Evolutionary conservation across 352 stramenopile genomes (phyloP), one percentile per base, ranked within the genome.

Genomic region (Globisporangium iwayamae): DNA sequence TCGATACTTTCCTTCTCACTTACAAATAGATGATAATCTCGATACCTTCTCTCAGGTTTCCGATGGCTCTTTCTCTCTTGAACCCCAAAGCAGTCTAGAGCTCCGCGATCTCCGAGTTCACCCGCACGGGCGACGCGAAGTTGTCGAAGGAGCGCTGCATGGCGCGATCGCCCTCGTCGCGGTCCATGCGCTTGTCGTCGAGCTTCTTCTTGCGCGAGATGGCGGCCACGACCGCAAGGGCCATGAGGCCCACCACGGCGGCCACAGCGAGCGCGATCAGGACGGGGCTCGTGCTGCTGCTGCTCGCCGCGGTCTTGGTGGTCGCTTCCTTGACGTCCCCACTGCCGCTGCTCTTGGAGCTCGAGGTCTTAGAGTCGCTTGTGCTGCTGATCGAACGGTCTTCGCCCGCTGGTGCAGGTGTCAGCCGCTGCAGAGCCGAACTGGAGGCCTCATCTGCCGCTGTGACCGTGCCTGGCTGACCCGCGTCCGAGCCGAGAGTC

Each of bases 181-280:
- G 64, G 54, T 70, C 64, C 59, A 39, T 34, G 38, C 64, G 64
- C 52, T 70, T 70, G 64, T 70, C 64, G 56, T 70, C 57, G n/a
- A 70, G 20, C 57, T 70, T 70, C 41, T 70, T 70, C 57, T 66
- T 65, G 13, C 50, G 59, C 28, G 55, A 55, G 50, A 67, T 62
- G 4, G 36, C 64, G 30, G 64, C 64, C 0, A 70, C 51, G 50
- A 70, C 34, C 4, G 51, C 50, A 4, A 70, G 60, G n/a, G 64
- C 64, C 2, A 66, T 41, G 16, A 63, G 20, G 3, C 58, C 64
- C n/a, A 70, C 46, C 14, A 43, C 20, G 3, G 39, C 64, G 8
- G 46, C 48, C 39, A 67, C 58, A 4, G 53, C 51, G 9, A 70
- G 57, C 50, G 28, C 64, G n/a, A 70, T 62, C n/a, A 70, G 61